These are phyloP conservation scores for Intubia oerlemansii DNA, from an alignment of 2,329 filamentous ascomycete genomes.

Conservation along the genomic window DNA sequence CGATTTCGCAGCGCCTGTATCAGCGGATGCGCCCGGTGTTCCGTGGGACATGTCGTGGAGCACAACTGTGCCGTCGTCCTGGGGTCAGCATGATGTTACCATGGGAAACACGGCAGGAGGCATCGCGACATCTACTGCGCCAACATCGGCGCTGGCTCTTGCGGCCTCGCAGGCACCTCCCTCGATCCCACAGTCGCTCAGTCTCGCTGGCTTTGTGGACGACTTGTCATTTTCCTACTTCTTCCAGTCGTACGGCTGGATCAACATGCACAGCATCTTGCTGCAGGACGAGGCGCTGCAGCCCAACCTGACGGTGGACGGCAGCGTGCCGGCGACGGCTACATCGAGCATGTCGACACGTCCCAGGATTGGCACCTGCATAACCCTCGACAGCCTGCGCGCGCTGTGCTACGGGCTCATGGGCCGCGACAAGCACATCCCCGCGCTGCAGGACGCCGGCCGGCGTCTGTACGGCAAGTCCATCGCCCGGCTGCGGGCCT, in stretches of 20 bases:
- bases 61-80: too few relatives aligned
- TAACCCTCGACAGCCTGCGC: slow-evolving; percentile 8
- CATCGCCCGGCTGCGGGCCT: slow-evolving; percentile 4
- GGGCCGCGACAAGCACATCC: slow-evolving; percentile 7
- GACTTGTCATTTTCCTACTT: slow-evolving; percentile 12
- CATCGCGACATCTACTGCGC: neutral
- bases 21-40: too few relatives aligned
- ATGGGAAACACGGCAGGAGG: too few relatives aligned
- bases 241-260: slow-evolving; percentile 12
- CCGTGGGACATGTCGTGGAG: too few relatives aligned
- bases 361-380: too few relatives aligned
- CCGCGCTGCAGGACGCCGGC: slow-evolving; percentile 5
- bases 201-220: slow-evolving; percentile 10
- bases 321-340: neutral
- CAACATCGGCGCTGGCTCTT: too few relatives aligned
- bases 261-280: slow-evolving; percentile 12
- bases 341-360: too few relatives aligned
- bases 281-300: slow-evolving; percentile 9
- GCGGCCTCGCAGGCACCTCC: neutral
- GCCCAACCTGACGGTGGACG: slow-evolving; percentile 5
- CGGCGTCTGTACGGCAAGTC: slow-evolving; percentile 5
- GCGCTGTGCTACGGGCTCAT: slow-evolving; percentile 8
- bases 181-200: slow-evolving; percentile 5
- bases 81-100: too few relatives aligned
- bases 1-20: too few relatives aligned